These are phyloP conservation scores for Auricularia sp. DNA, from an alignment of 768 basidiomycete genomes.

Conservation along the genomic window DNA sequence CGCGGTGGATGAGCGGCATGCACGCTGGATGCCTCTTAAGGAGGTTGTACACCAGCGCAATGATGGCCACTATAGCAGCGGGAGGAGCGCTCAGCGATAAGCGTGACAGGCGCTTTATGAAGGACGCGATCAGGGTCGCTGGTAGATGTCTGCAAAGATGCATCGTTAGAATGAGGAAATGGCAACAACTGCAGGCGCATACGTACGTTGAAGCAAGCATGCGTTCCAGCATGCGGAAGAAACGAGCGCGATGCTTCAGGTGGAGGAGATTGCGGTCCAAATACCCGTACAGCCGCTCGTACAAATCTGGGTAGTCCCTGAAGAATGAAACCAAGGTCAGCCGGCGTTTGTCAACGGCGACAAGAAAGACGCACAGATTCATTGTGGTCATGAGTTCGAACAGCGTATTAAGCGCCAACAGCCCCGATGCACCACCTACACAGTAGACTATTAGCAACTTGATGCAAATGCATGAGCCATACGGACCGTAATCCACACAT, in stretches of 20 bases:
- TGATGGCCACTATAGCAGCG: conserved; percentile 78
- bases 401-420: conserved; percentile 84
- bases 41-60: conserved; percentile 91
- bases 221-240: conserved; percentile 85
- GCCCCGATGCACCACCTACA: conserved; percentile 70
- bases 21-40: conserved; percentile 85
- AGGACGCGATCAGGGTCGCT: conserved; percentile 84
- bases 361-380: conserved; percentile 58
- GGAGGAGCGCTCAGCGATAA: conserved; percentile 81
- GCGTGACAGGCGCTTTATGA: conserved; percentile 82
- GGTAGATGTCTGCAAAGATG: conserved; percentile 61
- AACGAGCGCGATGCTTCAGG: conserved; percentile 84
- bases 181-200: not conserved
- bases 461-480: not conserved
- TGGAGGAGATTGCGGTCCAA: conserved; percentile 83
- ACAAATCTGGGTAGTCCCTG: conserved; percentile 95
- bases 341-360: not conserved
- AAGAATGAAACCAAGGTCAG: not conserved
- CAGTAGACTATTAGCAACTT: not conserved
- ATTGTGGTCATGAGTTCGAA: conserved; percentile 88
- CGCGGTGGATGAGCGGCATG: conserved; percentile 87
- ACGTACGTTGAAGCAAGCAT: conserved; percentile 88
- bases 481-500: conserved; percentile 70
- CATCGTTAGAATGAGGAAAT: not conserved
- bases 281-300: conserved; percentile 82